Conservation (phyloP, 495 filamentous ascomycete genomes). For the Aspergillus nanangensis region DNA sequence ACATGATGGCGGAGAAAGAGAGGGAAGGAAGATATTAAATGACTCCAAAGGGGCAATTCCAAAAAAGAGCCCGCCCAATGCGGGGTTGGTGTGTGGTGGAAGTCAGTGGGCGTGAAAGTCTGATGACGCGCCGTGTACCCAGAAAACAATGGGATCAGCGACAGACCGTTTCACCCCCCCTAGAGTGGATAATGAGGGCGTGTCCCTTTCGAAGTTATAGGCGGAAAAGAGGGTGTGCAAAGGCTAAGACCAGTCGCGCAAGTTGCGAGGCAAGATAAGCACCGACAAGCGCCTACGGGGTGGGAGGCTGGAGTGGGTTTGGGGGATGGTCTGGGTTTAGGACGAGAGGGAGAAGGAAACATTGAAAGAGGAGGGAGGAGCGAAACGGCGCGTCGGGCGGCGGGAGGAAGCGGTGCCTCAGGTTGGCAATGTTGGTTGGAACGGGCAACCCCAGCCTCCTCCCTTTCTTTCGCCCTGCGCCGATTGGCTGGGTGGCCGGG, state of each 20-base stretch:
- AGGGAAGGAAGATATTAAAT: constrained; percentile 3
- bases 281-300: neutral
- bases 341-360: constrained; percentile 4
- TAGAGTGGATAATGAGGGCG: constrained; percentile 3
- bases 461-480: neutral
- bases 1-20: constrained; percentile 58
- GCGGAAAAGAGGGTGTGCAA: neutral
- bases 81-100: constrained; percentile 34
- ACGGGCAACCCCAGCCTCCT: constrained; percentile 8
- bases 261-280: neutral
- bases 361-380: constrained; percentile 9
- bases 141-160: constrained; percentile 33
- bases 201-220: neutral
- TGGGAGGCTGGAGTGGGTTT: neutral
- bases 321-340: neutral
- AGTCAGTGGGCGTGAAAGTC: constrained; percentile 19
- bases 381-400: constrained; percentile 7
- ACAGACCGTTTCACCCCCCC: constrained; percentile 10
- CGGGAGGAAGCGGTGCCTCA: neutral
- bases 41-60: constrained; percentile 6
- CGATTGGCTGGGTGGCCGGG: constrained; percentile 4
- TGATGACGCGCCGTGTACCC: constrained; percentile 34
- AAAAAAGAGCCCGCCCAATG: constrained; percentile 34
- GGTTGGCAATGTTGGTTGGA: neutral
- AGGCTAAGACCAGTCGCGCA: constrained; percentile 7